Conservation (phyloP, 768 basidiomycete genomes). For the Rhodosporidiobolus odoratus region DNA sequence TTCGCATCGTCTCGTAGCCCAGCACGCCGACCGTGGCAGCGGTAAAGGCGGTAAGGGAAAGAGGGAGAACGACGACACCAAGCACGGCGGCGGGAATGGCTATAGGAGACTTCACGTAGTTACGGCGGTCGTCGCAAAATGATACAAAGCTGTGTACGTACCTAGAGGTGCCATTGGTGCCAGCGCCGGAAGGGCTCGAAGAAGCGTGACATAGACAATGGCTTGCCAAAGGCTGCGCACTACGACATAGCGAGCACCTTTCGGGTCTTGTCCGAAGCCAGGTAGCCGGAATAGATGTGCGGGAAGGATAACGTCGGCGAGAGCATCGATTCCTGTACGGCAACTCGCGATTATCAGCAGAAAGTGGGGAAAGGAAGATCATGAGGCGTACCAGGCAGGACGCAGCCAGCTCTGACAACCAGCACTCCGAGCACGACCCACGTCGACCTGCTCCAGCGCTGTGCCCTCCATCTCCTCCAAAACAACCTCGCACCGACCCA, state of each 20-base stretch:
- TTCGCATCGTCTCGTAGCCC: neutral
- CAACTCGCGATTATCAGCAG: too few species aligned
- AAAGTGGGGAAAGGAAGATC: neutral
- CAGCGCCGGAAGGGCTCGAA: neutral
- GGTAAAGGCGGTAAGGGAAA: neutral
- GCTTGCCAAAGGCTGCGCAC: neutral
- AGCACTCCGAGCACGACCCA: neutral
- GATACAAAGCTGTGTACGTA: neutral
- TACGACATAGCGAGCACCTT: neutral
- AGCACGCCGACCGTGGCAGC: neutral
- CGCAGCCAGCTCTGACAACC: neutral
- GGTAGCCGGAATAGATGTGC: neutral
- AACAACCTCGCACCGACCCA: neutral
- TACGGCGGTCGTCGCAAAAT: neutral
- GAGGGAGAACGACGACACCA: neutral
- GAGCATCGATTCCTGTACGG: neutral
- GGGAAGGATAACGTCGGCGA: neutral
- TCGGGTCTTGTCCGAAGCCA: too few species aligned
- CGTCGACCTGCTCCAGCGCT: neutral
- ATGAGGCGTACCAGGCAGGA: neutral
- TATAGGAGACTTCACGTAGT: neutral
- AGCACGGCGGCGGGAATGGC: neutral
- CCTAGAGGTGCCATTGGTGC: neutral
- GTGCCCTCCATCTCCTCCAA: neutral
- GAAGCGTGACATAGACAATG: neutral